Conservation (phyloP, 1,139 yeast genomes). For the Geotrichum reessii region DNA sequence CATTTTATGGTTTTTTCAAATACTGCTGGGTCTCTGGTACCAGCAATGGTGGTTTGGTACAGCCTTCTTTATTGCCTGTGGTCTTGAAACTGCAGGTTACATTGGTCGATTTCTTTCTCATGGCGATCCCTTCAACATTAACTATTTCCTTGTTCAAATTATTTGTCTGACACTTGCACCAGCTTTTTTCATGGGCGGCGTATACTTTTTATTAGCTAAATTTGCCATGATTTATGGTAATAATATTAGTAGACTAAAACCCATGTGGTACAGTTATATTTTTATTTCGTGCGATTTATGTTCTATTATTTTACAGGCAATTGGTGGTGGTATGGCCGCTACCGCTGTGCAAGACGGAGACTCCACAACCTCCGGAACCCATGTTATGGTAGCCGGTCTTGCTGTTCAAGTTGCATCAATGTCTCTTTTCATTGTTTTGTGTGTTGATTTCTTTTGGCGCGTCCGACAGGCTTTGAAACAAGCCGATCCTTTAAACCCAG, state of each 20-base stretch:
- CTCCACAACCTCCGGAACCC: slow-evolving; percentile 50
- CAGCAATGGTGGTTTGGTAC: slow-evolving; percentile 71
- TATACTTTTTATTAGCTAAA: slow-evolving; percentile 73
- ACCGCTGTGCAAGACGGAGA: slow-evolving; percentile 41
- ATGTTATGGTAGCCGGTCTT: slow-evolving; percentile 79
- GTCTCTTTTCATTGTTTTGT: slow-evolving; percentile 54
- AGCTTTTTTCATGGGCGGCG: slow-evolving; percentile 83
- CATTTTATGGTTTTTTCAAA: slow-evolving; percentile 40
- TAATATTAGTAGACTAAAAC: slow-evolving; percentile 55
- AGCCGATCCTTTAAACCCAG: slow-evolving; percentile 6
- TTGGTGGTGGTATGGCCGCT: slow-evolving; percentile 77
- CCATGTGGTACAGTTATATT: slow-evolving; percentile 68
- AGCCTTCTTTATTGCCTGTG: slow-evolving; percentile 55
- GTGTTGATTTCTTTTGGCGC: slow-evolving; percentile 49
- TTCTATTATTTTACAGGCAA: slow-evolving; percentile 70
- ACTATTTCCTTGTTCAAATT: slow-evolving; percentile 58
- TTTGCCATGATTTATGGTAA: slow-evolving; percentile 65
- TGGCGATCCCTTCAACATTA: slow-evolving; percentile 37
- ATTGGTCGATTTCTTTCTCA: slow-evolving; percentile 52
- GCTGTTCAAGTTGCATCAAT: slow-evolving; percentile 73
- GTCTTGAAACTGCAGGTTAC: slow-evolving; percentile 67
- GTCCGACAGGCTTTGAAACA: slow-evolving; percentile 37
- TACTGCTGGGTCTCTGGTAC: slow-evolving; percentile 41
- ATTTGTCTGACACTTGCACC: slow-evolving; percentile 76
- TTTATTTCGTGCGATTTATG: slow-evolving; percentile 64